A percentile compares a stretch with the other conserved stretches of the same genome.
Evolutionary conservation across 1,284 basidiomycete species (phyloP).

Genomic region (Ganoderma multipileum): DNA sequence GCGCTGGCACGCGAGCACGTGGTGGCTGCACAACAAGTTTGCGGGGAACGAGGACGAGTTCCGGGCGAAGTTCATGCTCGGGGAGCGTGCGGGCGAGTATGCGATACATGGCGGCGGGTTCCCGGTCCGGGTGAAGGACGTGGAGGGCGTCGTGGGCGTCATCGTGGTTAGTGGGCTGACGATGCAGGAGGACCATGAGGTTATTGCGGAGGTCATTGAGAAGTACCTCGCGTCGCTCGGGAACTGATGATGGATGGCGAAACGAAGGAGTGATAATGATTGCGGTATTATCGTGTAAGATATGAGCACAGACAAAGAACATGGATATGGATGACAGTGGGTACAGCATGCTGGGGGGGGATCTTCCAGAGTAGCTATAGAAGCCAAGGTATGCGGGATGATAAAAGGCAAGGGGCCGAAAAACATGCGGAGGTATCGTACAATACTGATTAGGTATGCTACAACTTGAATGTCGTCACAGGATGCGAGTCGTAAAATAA

Average conservation of each 20-base stretch:
- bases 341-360: background rate
- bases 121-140: slow-evolving; percentile 41
- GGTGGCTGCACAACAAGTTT: slow-evolving; percentile 36
- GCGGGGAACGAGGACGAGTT: slow-evolving; percentile 34
- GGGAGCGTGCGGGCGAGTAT: slow-evolving; percentile 37
- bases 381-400: slow-evolving; percentile 9
- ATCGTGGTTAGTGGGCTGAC: slow-evolving; percentile 44
- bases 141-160: slow-evolving; percentile 44
- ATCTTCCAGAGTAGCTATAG: background rate
- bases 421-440: slow-evolving; percentile 23
- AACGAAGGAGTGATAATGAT: background rate
- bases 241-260: background rate
- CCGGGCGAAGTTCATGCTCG: slow-evolving; percentile 36
- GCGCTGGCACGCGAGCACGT: slow-evolving; percentile 41
- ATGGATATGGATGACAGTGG: slow-evolving; percentile 2
- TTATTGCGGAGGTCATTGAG: slow-evolving; percentile 42
- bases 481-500: background rate
- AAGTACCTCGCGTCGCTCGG: slow-evolving; percentile 38
- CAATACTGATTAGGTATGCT: slow-evolving; percentile 24
- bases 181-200: slow-evolving; percentile 43
- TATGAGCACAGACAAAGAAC: slow-evolving; percentile 1
- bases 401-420: background rate
- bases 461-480: slow-evolving; percentile 17
- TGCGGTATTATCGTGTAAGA: background rate
- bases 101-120: slow-evolving; percentile 45